Evolutionary conservation across 2,329 filamentous ascomycete genomes (phyloP).

Genomic region (Cladosporium phlei): DNA sequence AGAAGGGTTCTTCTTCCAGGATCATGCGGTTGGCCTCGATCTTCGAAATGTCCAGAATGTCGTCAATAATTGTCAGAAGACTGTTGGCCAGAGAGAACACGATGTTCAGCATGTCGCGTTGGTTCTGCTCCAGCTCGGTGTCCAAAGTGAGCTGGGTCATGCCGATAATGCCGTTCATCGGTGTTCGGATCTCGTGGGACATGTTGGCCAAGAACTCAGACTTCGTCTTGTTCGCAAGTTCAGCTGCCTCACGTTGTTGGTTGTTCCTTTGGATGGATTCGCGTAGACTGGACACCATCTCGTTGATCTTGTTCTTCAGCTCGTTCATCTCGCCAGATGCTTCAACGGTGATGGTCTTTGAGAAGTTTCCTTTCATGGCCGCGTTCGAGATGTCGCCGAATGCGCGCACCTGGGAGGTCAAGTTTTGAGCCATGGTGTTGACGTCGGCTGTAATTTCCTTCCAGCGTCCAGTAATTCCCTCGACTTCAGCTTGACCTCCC

Average conservation of each 20-base stretch:
- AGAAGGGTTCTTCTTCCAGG: constrained; percentile 96
- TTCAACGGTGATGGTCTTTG: constrained; percentile 92
- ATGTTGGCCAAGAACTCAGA: constrained; percentile 98
- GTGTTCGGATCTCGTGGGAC: constrained; percentile 96
- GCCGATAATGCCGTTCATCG: constrained; percentile 96
- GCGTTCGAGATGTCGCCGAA: constrained; percentile 99
- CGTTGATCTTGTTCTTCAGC: constrained; percentile 97
- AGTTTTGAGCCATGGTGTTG: constrained; percentile 78
- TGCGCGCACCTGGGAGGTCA: constrained; percentile 94
- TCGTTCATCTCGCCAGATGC: constrained; percentile 99
- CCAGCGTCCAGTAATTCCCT: constrained; percentile 89
- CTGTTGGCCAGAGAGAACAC: constrained; percentile 96
- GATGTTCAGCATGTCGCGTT: constrained; percentile 97
- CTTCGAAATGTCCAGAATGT: constrained; percentile 64
- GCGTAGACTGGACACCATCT: constrained; percentile 93
- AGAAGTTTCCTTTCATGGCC: constrained; percentile 94
- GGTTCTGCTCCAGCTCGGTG: constrained; percentile 86
- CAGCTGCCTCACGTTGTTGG: constrained; percentile 88
- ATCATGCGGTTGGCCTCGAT: constrained; percentile 97
- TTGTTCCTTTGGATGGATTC: constrained; percentile 97
- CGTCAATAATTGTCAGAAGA: constrained; percentile 91
- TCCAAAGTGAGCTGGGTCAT: constrained; percentile 97
- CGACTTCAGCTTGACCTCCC: constrained; percentile 93
- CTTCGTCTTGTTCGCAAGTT: constrained; percentile 95
- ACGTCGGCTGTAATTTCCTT: constrained; percentile 97